phyloP scores from a whole-genome alignment of 306 rosid species.

The Prunus salicina region DNA sequence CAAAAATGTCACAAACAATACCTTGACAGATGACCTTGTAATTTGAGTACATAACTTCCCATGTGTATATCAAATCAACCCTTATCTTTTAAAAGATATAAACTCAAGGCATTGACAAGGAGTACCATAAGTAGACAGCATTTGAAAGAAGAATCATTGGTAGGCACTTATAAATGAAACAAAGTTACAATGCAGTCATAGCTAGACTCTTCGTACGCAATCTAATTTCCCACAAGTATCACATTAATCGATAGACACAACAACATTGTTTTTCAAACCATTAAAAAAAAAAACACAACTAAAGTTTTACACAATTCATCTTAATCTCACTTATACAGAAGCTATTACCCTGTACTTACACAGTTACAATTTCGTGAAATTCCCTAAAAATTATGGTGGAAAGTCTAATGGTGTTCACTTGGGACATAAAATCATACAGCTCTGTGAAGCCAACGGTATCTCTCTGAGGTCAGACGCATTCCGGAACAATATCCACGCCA shows the following conservation, averaged over 20 bases:
- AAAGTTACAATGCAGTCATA: neutral
- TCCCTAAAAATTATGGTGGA: neutral
- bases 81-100: too few species aligned
- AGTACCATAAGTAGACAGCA: neutral
- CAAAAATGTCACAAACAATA: too few species aligned
- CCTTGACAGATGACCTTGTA: too few species aligned
- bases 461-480: conserved; percentile 22
- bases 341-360: neutral
- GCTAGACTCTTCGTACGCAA: neutral
- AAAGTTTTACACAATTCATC: neutral
- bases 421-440: neutral
- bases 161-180: neutral
- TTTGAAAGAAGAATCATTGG: neutral
- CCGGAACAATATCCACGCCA: conserved; percentile 26
- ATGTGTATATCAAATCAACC: too few species aligned
- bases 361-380: neutral
- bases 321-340: neutral
- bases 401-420: neutral
- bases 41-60: too few species aligned
- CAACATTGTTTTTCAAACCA: too few species aligned
- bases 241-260: neutral
- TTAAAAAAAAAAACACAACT: neutral
- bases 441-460: conserved; percentile 1
- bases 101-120: neutral
- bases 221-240: conserved; percentile 1